A percentile compares a stretch with the other conserved stretches of the same genome.
phyloP scores from a whole-genome alignment of 1,139 yeast genomes.

The Pichia sp. region DNA sequence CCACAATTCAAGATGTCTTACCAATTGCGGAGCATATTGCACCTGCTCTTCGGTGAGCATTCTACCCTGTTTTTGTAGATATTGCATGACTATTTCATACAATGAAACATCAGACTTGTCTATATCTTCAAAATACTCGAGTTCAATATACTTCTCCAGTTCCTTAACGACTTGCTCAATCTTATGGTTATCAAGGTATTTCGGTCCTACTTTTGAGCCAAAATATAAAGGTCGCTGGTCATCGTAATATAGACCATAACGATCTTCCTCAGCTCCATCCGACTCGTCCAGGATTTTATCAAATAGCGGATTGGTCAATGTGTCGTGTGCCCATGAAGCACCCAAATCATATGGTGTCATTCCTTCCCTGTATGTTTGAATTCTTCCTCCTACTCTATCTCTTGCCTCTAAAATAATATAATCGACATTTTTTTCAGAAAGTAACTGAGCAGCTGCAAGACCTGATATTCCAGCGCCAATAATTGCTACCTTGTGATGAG shows the following conservation, averaged over 20 bases:
- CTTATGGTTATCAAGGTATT: slow-evolving; percentile 27
- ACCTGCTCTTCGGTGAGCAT: slow-evolving; percentile 51
- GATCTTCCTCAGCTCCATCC: slow-evolving; percentile 20
- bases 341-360: slow-evolving; percentile 61
- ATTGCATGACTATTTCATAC: slow-evolving; percentile 40
- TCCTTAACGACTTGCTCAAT: slow-evolving; percentile 51
- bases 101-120: slow-evolving; percentile 48
- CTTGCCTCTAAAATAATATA: slow-evolving; percentile 53
- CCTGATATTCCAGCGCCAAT: slow-evolving; percentile 88
- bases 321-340: slow-evolving; percentile 89
- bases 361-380: slow-evolving; percentile 36
- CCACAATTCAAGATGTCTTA: slow-evolving; percentile 65
- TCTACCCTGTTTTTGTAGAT: slow-evolving; percentile 42
- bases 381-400: slow-evolving; percentile 56
- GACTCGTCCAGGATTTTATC: slow-evolving; percentile 41
- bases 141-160: slow-evolving; percentile 55
- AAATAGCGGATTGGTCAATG: slow-evolving; percentile 61
- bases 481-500: slow-evolving; percentile 37
- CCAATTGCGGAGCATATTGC: slow-evolving; percentile 41
- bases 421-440: slow-evolving; percentile 43
- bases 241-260: slow-evolving; percentile 39
- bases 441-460: slow-evolving; percentile 64
- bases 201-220: slow-evolving; percentile 30
- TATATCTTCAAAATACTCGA: slow-evolving; percentile 46
- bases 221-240: slow-evolving; percentile 38